Conservation (phyloP, 148 eudicot genomes). For the Nepenthes gracilis region DNA sequence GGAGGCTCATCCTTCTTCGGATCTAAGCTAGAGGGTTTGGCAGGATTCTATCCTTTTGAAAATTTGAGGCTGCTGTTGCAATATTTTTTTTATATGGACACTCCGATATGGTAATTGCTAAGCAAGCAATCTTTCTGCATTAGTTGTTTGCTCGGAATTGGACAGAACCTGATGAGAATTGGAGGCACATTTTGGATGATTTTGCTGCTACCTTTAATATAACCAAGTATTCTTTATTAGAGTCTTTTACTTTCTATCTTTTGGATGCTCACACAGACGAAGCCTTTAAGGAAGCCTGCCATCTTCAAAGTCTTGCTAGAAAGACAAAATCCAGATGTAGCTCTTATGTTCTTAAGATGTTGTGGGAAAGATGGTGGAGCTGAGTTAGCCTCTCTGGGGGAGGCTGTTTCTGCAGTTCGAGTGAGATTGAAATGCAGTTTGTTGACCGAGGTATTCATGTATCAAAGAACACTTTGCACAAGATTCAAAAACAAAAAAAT, state of each 20-base stretch:
- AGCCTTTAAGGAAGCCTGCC: slow-evolving; percentile 87
- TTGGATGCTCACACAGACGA: slow-evolving; percentile 73
- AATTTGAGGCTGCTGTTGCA: slow-evolving; percentile 71
- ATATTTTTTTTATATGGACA: slow-evolving; percentile 69
- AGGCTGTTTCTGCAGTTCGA: slow-evolving; percentile 80
- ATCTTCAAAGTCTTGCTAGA: slow-evolving; percentile 74
- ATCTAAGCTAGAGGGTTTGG: slow-evolving; percentile 57
- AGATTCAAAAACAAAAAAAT: slow-evolving; percentile 55
- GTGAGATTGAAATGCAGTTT: slow-evolving; percentile 87
- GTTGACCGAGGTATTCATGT: slow-evolving; percentile 88
- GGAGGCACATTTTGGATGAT: slow-evolving; percentile 72
- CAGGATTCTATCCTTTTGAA: slow-evolving; percentile 82
- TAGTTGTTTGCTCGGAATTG: slow-evolving; percentile 87
- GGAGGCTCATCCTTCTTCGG: slow-evolving; percentile 46
- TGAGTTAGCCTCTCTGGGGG: slow-evolving; percentile 47
- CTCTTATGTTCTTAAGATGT: slow-evolving; percentile 95
- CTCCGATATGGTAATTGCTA: slow-evolving; percentile 82
- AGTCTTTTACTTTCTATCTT: slow-evolving; percentile 83
- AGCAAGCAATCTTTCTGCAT: slow-evolving; percentile 80
- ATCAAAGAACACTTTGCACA: slow-evolving; percentile 63
- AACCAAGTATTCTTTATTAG: slow-evolving; percentile 66
- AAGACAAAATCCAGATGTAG: slow-evolving; percentile 79
- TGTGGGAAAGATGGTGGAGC: slow-evolving; percentile 71
- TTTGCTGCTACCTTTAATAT: slow-evolving; percentile 81
- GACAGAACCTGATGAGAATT: slow-evolving; percentile 56